Percentiles rank a stretch among this genome's conserved stretches.
These are phyloP conservation scores for Lycium ferocissimum DNA, from an alignment of 257 asterid species.

Conservation along the genomic window DNA sequence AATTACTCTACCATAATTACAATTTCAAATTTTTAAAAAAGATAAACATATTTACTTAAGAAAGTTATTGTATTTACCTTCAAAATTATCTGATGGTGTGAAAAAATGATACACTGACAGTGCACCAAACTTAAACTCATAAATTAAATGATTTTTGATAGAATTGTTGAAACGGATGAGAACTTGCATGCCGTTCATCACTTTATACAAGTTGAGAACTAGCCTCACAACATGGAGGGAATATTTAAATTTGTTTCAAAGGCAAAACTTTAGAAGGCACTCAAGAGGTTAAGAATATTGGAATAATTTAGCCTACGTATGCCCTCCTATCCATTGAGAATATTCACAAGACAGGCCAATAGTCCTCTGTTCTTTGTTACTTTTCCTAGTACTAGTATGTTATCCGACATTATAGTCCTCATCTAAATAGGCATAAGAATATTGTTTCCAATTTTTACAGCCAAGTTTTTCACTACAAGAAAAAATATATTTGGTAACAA, in stretches of 20 bases:
- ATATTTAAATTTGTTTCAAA: neutral
- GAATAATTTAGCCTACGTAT: neutral
- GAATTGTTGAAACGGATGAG: neutral
- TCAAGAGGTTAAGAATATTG: neutral
- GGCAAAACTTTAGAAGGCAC: neutral
- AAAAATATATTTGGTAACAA: too few relatives aligned
- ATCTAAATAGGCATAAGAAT: neutral
- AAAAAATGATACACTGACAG: too few relatives aligned
- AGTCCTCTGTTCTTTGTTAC: neutral
- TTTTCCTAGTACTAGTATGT: neutral
- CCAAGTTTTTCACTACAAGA: neutral
- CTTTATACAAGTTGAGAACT: neutral
- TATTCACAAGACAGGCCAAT: neutral
- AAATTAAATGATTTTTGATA: too few relatives aligned
- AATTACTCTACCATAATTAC: too few relatives aligned
- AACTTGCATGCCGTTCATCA: neutral
- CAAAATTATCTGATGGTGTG: too few relatives aligned
- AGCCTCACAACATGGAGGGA: conserved; percentile 4
- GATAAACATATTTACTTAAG: too few relatives aligned
- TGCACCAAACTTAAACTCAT: too few relatives aligned
- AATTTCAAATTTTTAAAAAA: too few relatives aligned
- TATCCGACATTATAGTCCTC: neutral
- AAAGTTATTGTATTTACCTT: too few relatives aligned
- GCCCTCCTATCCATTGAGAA: neutral
- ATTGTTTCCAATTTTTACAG: neutral